Conservation (phyloP, 2,329 filamentous ascomycete species). For the Fusarium floridanum region DNA sequence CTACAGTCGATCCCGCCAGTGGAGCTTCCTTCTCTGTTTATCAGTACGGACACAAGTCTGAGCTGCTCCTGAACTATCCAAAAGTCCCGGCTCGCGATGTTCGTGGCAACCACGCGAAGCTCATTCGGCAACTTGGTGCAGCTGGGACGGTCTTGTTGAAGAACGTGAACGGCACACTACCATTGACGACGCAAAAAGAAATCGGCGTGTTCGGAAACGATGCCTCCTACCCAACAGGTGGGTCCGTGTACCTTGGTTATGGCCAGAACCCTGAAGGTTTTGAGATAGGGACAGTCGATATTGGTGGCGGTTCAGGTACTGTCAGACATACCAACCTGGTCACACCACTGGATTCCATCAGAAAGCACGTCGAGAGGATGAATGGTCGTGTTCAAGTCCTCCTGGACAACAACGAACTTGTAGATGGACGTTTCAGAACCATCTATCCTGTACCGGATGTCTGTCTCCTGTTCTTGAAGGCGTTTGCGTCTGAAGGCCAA, state of each 20-base stretch:
- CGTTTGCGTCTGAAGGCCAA: slow-evolving; percentile 73
- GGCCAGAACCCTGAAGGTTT: not conserved
- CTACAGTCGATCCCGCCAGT: slow-evolving; percentile 32
- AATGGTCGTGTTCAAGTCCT: slow-evolving; percentile 55
- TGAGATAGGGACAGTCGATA: slow-evolving; percentile 56
- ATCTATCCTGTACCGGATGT: slow-evolving; percentile 64
- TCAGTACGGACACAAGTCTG: not conserved
- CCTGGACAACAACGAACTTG: slow-evolving; percentile 49
- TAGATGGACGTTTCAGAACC: slow-evolving; percentile 58
- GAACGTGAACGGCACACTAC: slow-evolving; percentile 63
- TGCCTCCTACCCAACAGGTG: not conserved
- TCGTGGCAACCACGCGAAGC: slow-evolving; percentile 46
- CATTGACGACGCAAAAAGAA: slow-evolving; percentile 67
- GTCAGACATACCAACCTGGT: slow-evolving; percentile 65
- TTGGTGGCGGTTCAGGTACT: slow-evolving; percentile 69
- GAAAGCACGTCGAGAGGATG: slow-evolving; percentile 56
- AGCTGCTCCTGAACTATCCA: not conserved
- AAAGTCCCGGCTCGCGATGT: slow-evolving; percentile 43
- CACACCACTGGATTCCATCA: slow-evolving; percentile 66
- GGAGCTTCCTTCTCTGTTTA: not conserved
- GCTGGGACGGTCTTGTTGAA: slow-evolving; percentile 50
- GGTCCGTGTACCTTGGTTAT: not conserved
- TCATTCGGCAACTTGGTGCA: slow-evolving; percentile 53
- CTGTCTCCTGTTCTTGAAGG: slow-evolving; percentile 75
- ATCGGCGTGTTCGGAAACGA: slow-evolving; percentile 18